Evolutionary conservation across 179 eudicot genomes (phyloP).

Genomic region (Heliamphora pulchella): DNA sequence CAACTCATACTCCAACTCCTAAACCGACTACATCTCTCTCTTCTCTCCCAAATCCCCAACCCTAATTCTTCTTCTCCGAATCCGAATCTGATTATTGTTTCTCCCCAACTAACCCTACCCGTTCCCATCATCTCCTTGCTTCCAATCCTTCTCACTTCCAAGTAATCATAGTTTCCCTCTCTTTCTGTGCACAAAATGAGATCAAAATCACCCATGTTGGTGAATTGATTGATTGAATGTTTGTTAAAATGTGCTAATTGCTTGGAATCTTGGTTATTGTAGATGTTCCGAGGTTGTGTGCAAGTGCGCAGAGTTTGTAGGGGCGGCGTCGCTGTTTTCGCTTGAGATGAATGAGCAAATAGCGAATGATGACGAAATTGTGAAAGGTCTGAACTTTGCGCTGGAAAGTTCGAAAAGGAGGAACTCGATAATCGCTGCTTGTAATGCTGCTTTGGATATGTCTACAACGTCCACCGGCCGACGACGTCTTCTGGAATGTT

Average conservation of each 20-base stretch:
- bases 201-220: background rate
- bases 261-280: background rate
- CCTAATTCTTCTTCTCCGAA: background rate
- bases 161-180: constrained; percentile 4
- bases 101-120: constrained; percentile 6
- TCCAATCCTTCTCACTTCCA: constrained; percentile 19
- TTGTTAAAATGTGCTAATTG: background rate
- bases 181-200: background rate
- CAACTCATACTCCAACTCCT: constrained; percentile 15
- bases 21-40: constrained; percentile 18
- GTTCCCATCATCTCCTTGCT: constrained; percentile 14
- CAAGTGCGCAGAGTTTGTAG: constrained; percentile 33
- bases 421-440: constrained; percentile 22
- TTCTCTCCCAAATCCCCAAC: constrained; percentile 18
- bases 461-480: constrained; percentile 38
- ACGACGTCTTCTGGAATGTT: constrained; percentile 26
- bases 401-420: constrained; percentile 20
- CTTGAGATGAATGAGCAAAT: constrained; percentile 37
- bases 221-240: background rate
- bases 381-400: constrained; percentile 28
- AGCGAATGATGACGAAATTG: constrained; percentile 25
- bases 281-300: constrained; percentile 18
- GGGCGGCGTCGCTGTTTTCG: constrained; percentile 34
- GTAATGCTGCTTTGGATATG: constrained; percentile 50
- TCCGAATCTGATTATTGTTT: background rate